phyloP scores from a whole-genome alignment of 495 filamentous ascomycete species.

The Penicillium riverlandense region DNA sequence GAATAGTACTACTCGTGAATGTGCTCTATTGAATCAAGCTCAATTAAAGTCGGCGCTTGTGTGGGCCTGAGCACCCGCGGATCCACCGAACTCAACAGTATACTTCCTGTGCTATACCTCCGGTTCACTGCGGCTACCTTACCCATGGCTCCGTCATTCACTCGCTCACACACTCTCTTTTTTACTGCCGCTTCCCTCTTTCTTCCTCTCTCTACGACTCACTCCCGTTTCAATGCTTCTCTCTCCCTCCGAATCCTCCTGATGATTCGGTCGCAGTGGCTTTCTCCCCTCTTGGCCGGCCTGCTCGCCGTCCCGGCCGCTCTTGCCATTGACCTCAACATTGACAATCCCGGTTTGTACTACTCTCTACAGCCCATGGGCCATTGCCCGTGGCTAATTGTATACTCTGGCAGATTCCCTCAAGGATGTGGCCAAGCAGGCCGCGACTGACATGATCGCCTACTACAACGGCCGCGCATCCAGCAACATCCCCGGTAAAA shows the following conservation, averaged over 20 bases:
- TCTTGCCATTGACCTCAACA: conserved; percentile 24
- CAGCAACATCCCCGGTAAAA: conserved; percentile 57
- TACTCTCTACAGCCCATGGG: not conserved
- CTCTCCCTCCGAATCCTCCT: conserved; percentile 5
- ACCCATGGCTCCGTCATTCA: no score
- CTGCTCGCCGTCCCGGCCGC: conserved; percentile 18
- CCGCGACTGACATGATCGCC: conserved; percentile 57
- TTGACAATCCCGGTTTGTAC: conserved; percentile 26
- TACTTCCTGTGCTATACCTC: no score
- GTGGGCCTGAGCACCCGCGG: no score
- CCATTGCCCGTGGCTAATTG: no score
- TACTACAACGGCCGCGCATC: conserved; percentile 58
- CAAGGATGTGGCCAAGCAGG: conserved; percentile 50
- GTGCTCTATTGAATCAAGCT: not conserved
- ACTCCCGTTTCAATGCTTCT: conserved; percentile 4
- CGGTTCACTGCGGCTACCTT: no score
- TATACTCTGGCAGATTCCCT: conserved; percentile 41
- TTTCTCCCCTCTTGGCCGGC: conserved; percentile 19
- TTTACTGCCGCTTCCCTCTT: not conserved
- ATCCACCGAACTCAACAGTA: no score
- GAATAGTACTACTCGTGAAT: not conserved
- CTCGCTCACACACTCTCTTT: not conserved
- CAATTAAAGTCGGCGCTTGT: no score
- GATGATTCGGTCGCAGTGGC: conserved; percentile 20
- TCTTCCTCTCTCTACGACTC: not conserved